Base-by-base conservation (phyloP, 805 yeast genomes). In the Metschnikowia matae region DNA sequence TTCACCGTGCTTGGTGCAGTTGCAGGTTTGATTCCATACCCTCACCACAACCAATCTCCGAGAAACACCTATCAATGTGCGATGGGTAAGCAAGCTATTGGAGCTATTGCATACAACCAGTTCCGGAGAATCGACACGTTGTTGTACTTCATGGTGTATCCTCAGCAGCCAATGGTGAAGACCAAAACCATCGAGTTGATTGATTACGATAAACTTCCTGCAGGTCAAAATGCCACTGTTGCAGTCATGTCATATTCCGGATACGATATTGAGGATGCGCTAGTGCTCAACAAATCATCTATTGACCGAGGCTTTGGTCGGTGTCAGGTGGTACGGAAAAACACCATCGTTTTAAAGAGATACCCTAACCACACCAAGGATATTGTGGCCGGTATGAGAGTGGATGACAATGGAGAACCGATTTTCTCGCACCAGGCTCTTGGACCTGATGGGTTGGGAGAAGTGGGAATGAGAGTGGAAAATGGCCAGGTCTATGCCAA, bases 161-260 rank as follows among this genome's bases (percentile, higher is more conserved):
- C 99, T 4, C 98, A 94, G 70, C 98, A 94, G 67, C 99, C 99
- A 0, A 89, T 94, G 98, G 99, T 94, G 26, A 94, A 94, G 72
- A 90, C 98, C 3, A 89, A 90, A 66, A 94, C 99, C 0, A 94
- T 94, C 58, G 99, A 94, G 71, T 76, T 94, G 54, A 92, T 94
- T 56, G 87, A 92, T 54, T 94, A 94, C 66, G 99, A 94, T 69
- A 91, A 94, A 66, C 75, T 94, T 39, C 99, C 99, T 3, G 99
- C 99, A 4, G 99, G 99, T 6, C 99, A 94, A 70, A 94, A 94
- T 67, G 99, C 99, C 8, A 88, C 96, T 0, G 99, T 94, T 51
- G 99, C 99, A 1, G 99, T 94, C 36, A 94, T 94, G 99, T 89
- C 97, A 6, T 94, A 94, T 64, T 92, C 98, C 0, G 99, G 99